Evolutionary conservation across 768 basidiomycete species (phyloP), one percentile per base, ranked within the genome.

Genomic region (Boletus rex-veris): DNA sequence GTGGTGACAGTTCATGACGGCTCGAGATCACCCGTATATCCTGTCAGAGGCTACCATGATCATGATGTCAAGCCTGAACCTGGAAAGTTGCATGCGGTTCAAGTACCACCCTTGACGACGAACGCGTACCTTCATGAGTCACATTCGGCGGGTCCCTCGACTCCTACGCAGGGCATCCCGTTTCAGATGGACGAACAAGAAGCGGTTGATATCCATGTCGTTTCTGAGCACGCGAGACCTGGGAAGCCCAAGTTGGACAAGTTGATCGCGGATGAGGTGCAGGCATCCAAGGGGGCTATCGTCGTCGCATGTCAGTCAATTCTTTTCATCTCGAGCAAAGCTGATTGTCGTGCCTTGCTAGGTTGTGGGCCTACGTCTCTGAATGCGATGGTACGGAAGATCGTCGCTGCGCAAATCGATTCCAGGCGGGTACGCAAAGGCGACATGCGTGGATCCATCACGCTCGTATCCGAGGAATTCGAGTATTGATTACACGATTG

Each of bases 311-410:
- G 88, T 88, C 62, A 74, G 87, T 80, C 12, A 30, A 31, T 37
- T 35, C 7, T 35, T 2, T 11, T 14, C 30, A 19, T 24, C 16
- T 2, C 8, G 8, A 3, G 33, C 18, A 16, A 36, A 10, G 16
- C 43, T 68, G 21, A 60, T 11, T 9, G 2, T 28, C 33, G 10
- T 21, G 10, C 14, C 0, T 41, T 37, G 46, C n/a, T 57, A 87
- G 86, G 84, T 60, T 91, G 89, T 62, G 90, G 89, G 2, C 89
- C 89, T 0, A 75, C 77, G 0, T 82, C 85, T 7, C 74, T 91
- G 47, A 86, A 88, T 64, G 82, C 79, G 6, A 71, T 87, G 61
- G 79, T 90, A 8, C 75, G 90, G 39, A 85, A 87, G 66, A 71
- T 80, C 39, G 77, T 90, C 9, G 77, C 85, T 1, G 67, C 74